These are phyloP conservation scores for Solanum lycopersicoides DNA, from an alignment of 257 asterid species.

Conservation along the genomic window DNA sequence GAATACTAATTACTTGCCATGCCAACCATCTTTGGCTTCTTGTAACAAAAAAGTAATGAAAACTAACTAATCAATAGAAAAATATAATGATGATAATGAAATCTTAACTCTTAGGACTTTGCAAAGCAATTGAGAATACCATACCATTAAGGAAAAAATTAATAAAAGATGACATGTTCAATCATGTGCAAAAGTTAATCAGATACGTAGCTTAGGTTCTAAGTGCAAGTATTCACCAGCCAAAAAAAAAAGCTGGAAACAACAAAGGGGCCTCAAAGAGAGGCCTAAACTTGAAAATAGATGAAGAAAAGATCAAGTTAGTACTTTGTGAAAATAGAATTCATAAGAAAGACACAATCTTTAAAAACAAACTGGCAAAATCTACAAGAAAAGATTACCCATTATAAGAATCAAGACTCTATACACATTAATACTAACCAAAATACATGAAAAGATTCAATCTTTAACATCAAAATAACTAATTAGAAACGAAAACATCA, in stretches of 20 bases:
- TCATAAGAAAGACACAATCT: background rate
- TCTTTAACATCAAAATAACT: background rate
- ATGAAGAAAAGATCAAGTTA: too few relatives aligned
- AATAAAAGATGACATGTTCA: background rate
- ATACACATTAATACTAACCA: background rate
- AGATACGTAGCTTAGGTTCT: slow-evolving; percentile 3
- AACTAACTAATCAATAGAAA: background rate
- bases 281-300: too few relatives aligned
- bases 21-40: background rate
- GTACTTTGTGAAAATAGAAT: background rate
- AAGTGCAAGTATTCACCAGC: background rate
- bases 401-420: background rate
- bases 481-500: background rate
- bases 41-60: background rate
- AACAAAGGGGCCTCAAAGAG: background rate
- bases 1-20: background rate
- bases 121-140: background rate
- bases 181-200: background rate
- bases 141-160: background rate
- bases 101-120: background rate
- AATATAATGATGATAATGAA: slow-evolving; percentile 14
- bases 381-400: background rate
- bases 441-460: background rate
- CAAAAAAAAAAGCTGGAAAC: background rate
- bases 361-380: background rate